These are phyloP conservation scores for Heterobasidion occidentale DNA, from an alignment of 1,284 basidiomycete species.

Conservation along the genomic window DNA sequence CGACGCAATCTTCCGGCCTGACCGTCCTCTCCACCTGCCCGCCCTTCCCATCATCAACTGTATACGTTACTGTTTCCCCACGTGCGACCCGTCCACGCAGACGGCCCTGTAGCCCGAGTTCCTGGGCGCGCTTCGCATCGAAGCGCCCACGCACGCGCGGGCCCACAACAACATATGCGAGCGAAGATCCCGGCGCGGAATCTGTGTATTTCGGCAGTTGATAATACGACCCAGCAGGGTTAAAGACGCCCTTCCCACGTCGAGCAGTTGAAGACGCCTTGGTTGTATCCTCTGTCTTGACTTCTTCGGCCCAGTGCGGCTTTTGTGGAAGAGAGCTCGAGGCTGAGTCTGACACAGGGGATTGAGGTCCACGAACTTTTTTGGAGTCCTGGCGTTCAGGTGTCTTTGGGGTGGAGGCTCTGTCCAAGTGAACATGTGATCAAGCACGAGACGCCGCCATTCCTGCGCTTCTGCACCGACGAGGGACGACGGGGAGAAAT, in stretches of 20 bases:
- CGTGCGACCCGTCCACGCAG: conserved; percentile 35
- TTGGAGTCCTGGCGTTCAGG: neutral
- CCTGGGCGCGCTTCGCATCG: conserved; percentile 57
- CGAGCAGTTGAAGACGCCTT: neutral
- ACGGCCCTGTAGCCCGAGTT: conserved; percentile 61
- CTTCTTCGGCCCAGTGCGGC: conserved; percentile 7
- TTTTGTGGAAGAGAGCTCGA: conserved; percentile 4
- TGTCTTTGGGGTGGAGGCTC: conserved; percentile 8
- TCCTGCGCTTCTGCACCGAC: conserved; percentile 35
- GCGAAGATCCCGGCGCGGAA: conserved; percentile 19
- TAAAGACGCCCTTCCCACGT: neutral
- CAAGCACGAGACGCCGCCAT: conserved; percentile 42
- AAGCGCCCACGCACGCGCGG: conserved; percentile 85
- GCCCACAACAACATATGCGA: conserved; percentile 74
- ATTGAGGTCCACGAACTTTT: conserved; percentile 3
- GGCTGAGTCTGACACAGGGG: neutral
- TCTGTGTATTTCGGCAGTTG: conserved; percentile 17
- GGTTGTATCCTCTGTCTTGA: neutral
- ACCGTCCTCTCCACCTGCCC: conserved; percentile 37
- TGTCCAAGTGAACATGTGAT: conserved; percentile 49
- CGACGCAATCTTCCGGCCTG: conserved; percentile 51
- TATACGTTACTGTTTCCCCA: conserved; percentile 50
- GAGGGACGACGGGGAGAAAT: conserved; percentile 30
- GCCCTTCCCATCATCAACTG: conserved; percentile 35
- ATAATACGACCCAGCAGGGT: conserved; percentile 15